Conservation (phyloP, 192 early-diverging fungal species). For the Endogone sp. region DNA sequence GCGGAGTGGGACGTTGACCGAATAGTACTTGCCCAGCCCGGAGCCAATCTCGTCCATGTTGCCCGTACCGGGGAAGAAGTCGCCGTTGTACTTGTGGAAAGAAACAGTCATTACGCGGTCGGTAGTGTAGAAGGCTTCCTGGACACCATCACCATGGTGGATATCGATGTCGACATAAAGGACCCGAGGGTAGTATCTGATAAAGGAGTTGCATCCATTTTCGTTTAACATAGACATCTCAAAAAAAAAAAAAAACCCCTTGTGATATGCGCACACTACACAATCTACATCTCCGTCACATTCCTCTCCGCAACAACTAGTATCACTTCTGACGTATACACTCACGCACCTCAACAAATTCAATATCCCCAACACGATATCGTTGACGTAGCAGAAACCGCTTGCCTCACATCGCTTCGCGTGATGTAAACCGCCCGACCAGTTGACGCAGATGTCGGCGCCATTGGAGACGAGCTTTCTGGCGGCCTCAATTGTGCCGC, state of each 20-base stretch:
- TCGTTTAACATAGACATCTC: background rate
- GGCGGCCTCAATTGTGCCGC: slow-evolving; percentile 92
- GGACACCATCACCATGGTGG: slow-evolving; percentile 98
- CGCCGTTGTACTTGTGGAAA: slow-evolving; percentile 90
- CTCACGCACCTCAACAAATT: slow-evolving; percentile 65
- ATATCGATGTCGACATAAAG: slow-evolving; percentile 97
- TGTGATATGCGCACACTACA: background rate
- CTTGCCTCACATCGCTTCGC: slow-evolving; percentile 82
- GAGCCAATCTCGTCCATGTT: slow-evolving; percentile 73
- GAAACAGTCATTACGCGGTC: slow-evolving; percentile 95
- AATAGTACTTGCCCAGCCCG: slow-evolving; percentile 74
- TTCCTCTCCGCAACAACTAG: background rate
- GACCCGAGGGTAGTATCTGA: slow-evolving; percentile 71
- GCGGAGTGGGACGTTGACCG: slow-evolving; percentile 87
- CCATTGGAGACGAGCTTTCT: slow-evolving; percentile 73
- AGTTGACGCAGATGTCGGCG: slow-evolving; percentile 94
- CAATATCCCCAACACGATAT: slow-evolving; percentile 92
- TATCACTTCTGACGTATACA: background rate
- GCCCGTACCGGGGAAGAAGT: slow-evolving; percentile 94
- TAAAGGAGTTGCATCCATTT: background rate
- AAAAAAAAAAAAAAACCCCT: slow-evolving; percentile 8
- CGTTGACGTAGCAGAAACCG: slow-evolving; percentile 99
- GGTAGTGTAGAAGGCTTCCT: slow-evolving; percentile 92
- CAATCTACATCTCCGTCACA: background rate
- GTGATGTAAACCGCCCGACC: slow-evolving; percentile 98